Conservation (phyloP, 2,329 filamentous ascomycete species). For the Aspergillus ochraceoroseus region DNA sequence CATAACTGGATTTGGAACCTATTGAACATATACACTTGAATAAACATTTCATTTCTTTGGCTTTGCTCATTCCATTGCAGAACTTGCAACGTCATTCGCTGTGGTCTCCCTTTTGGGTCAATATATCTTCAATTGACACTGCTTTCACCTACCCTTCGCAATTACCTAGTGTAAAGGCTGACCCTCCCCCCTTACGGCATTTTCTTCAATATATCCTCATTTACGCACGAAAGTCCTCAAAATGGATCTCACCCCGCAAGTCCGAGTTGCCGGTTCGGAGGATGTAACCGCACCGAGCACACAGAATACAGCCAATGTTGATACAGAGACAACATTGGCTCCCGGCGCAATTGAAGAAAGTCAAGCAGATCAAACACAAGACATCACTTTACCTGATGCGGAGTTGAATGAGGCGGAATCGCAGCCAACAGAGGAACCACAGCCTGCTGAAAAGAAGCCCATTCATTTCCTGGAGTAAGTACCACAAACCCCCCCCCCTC, state of each 20-base stretch:
- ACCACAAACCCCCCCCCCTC: not conserved
- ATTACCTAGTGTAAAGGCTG: too few species aligned
- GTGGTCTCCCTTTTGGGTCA: too few species aligned
- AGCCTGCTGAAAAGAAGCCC: constrained; percentile 20
- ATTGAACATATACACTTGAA: too few species aligned
- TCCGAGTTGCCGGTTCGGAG: constrained; percentile 18
- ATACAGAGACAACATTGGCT: constrained; percentile 28
- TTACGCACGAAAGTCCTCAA: not conserved
- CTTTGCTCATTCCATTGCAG: too few species aligned
- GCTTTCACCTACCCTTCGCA: too few species aligned
- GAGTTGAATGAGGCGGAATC: constrained; percentile 17
- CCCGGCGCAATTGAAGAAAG: constrained; percentile 17
- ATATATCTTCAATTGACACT: too few species aligned
- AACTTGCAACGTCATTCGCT: too few species aligned
- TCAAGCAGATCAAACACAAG: constrained; percentile 20
- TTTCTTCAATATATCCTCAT: too few species aligned
- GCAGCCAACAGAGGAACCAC: constrained; percentile 15
- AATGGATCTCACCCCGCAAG: constrained; percentile 22
- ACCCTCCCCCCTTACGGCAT: too few species aligned
- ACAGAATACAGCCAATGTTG: constrained; percentile 13
- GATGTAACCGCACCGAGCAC: constrained; percentile 2
- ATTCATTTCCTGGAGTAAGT: constrained; percentile 34
- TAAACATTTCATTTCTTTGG: too few species aligned
- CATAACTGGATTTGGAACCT: too few species aligned
- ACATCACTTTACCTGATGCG: constrained; percentile 22